Percentiles rank a stretch among this genome's conserved stretches.
These are phyloP conservation scores for Citrus unshiu DNA, from an alignment of 345 rosid genomes.

Conservation along the genomic window DNA sequence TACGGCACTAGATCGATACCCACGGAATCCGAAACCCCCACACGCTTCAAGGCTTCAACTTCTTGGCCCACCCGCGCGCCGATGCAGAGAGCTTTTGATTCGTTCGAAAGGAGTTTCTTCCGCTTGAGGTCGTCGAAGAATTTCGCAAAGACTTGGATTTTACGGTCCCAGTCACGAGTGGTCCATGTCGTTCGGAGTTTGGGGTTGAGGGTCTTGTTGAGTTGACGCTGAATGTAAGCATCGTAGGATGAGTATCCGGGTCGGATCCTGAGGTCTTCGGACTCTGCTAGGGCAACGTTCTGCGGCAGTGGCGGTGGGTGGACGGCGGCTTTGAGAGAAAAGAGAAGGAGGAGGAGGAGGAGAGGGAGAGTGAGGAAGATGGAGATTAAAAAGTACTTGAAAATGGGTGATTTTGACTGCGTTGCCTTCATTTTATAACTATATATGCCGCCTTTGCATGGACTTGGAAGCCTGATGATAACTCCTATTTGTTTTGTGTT, in stretches of 20 bases:
- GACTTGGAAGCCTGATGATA: too few relatives aligned
- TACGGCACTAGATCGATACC: conserved; percentile 88
- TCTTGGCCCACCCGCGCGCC: conserved; percentile 96
- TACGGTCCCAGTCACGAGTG: conserved; percentile 90
- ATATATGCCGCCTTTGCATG: too few relatives aligned
- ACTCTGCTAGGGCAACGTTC: not conserved
- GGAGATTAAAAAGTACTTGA: not conserved
- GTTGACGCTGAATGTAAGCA: conserved; percentile 85
- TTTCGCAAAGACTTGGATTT: conserved; percentile 58
- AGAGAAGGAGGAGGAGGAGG: conserved; percentile 32
- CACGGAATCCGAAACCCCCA: conserved; percentile 66
- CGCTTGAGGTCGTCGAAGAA: conserved; percentile 48
- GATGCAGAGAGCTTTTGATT: conserved; percentile 65
- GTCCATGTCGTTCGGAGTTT: conserved; percentile 72
- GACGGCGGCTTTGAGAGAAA: conserved; percentile 16
- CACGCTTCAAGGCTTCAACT: conserved; percentile 63
- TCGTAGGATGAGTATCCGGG: conserved; percentile 76
- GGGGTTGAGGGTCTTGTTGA: conserved; percentile 87
- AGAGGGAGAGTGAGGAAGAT: conserved; percentile 6
- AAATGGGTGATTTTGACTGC: too few relatives aligned
- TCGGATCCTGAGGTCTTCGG: conserved; percentile 54
- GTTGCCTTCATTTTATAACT: not conserved
- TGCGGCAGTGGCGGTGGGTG: not conserved
- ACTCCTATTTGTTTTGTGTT: not conserved
- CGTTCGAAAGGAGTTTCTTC: conserved; percentile 38